Evolutionary conservation across 1,139 yeast genomes (phyloP), one percentile per base, ranked within the genome.

Genomic region (Pichia sp.): DNA sequence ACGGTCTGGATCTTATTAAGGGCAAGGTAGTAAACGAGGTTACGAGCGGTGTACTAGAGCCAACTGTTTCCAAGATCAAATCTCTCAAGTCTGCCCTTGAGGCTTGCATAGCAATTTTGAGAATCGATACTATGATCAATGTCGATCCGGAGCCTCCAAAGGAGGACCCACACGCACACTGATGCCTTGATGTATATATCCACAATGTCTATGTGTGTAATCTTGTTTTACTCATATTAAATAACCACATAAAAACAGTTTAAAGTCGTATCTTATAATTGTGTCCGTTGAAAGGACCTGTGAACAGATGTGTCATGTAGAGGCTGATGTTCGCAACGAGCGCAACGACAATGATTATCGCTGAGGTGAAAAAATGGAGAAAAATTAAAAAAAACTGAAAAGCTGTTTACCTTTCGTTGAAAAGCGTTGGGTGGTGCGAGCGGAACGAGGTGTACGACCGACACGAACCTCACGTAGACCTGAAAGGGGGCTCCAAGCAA

Each of bases 41-140:
- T 53, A 76, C 78, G 54, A 80, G 83, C 58, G 99, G 99, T 59
- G 97, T 93, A 46, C 78, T 95, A 64, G 99, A 95, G 71, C 99
- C 99, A 57, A 88, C 97, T 32, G 80, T 93, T 69, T 85, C 95
- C 66, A 95, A 95, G 75, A 80, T 93, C 68, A 92, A 90, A 73
- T 86, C 97, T 19, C 81, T 95, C 69, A 92, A 95, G 74, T 85
- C 95, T 57, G 98, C 99, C 13, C 82, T 95, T 64, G 99, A 95
- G 75, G 99, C 99, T 3, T 93, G 99, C 74, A 85, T 95, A 71
- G 96, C 99, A 45, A 93, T 95, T 62, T 80, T 95, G 66, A 86
- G 99, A 78, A 95, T 95, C 67, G 99, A 95, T 72, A 95, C 99
- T 55, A 90, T 93, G 96, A 93, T 95, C 68, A 88, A 90, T 54